Conservation (phyloP, 2,329 filamentous ascomycete species). For the Hirsutella rhossiliensis region DNA sequence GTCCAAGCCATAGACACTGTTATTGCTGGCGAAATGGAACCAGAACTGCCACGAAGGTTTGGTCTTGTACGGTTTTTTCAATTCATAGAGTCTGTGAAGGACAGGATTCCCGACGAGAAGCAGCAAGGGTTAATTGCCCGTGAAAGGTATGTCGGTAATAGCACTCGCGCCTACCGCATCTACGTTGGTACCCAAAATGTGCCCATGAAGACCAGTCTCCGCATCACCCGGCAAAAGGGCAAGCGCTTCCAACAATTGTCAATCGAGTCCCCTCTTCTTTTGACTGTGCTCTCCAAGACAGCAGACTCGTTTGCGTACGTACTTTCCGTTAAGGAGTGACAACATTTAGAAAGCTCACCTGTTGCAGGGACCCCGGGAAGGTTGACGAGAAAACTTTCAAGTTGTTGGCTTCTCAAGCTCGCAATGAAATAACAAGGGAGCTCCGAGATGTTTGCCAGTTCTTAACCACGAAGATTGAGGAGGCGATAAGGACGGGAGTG, state of each 20-base stretch:
- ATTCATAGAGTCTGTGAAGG: not conserved
- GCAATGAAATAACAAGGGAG: not conserved
- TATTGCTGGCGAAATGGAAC: not conserved
- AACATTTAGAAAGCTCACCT: not conserved
- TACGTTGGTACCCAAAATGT: not conserved
- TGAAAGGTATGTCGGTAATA: not conserved
- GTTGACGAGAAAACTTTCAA: not conserved
- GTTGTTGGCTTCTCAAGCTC: not conserved
- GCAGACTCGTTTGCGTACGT: not conserved
- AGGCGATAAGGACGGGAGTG: not conserved
- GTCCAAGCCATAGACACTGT: constrained; percentile 1
- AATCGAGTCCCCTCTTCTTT: not conserved
- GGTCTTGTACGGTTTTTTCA: not conserved
- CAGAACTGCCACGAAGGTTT: not conserved
- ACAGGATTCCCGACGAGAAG: not conserved
- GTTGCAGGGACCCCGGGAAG: not conserved
- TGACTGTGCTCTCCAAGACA: not conserved
- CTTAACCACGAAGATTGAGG: not conserved
- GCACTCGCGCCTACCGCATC: not conserved
- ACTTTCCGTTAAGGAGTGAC: not conserved
- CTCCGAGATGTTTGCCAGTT: not conserved
- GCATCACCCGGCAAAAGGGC: not conserved
- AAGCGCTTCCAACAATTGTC: not conserved
- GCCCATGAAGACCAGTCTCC: not conserved
- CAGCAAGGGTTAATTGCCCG: no score